Evolutionary conservation across 441 rosid genomes (phyloP).

Genomic region (Adansonia gregorii): DNA sequence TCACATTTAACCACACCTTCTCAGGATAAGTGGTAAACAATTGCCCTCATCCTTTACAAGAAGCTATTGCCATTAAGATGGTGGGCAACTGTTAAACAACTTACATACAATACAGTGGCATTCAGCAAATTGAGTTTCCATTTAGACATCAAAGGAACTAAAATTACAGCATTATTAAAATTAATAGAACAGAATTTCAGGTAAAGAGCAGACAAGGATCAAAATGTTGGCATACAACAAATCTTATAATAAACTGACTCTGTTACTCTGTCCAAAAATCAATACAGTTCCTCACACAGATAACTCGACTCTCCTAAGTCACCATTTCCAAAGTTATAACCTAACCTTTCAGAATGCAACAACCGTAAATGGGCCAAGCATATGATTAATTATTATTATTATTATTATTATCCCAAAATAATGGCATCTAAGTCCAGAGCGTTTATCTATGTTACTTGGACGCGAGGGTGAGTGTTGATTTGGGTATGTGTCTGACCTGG

Average conservation of each 20-base stretch:
- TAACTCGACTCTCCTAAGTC: not conserved
- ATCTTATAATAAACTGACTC: not conserved
- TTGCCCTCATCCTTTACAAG: not conserved
- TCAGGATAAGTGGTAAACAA: not conserved
- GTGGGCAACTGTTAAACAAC: not conserved
- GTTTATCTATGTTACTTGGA: not conserved
- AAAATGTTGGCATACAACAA: not conserved
- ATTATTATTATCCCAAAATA: not conserved
- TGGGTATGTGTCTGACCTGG: no score
- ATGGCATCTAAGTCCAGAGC: not conserved
- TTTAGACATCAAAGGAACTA: slow-evolving; percentile 6
- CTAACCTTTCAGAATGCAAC: not conserved
- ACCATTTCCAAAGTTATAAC: not conserved
- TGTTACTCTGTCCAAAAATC: not conserved
- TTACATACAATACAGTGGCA: not conserved
- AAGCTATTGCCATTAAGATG: not conserved
- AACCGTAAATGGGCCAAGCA: not conserved
- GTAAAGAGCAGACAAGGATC: not conserved
- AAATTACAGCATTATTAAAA: not conserved
- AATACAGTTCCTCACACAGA: not conserved
- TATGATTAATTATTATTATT: not conserved
- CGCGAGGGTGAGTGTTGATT: no score
- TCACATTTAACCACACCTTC: not conserved
- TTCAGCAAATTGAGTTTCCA: not conserved
- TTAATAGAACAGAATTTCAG: not conserved